Evolutionary conservation across 441 rosid species (phyloP).

Genomic region (Pelargonium exstipulatum): DNA sequence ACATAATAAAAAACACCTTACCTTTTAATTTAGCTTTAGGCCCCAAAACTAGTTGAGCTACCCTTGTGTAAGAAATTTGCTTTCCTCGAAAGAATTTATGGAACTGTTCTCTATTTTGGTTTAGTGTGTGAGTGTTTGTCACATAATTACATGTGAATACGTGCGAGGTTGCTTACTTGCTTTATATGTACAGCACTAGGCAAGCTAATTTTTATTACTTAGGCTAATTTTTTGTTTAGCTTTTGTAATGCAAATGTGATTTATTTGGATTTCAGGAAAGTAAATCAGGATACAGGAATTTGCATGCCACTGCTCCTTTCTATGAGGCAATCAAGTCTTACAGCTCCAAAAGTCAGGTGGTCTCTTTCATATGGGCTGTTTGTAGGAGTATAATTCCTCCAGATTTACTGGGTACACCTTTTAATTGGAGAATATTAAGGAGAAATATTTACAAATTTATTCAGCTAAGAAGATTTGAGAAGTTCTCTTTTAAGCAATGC

Average conservation of each 20-base stretch:
- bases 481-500: conserved; percentile 55
- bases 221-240: background rate
- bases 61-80: background rate
- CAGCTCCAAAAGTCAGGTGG: conserved; percentile 64
- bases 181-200: conserved; percentile 3
- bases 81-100: background rate
- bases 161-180: background rate
- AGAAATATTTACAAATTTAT: conserved; percentile 64
- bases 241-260: conserved; percentile 4
- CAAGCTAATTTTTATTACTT: background rate
- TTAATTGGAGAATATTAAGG: conserved; percentile 59
- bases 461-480: conserved; percentile 62
- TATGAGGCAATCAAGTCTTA: conserved; percentile 35
- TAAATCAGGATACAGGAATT: conserved; percentile 15
- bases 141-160: background rate
- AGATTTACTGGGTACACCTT: conserved; percentile 59
- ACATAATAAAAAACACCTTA: background rate
- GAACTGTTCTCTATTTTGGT: background rate
- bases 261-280: conserved; percentile 31
- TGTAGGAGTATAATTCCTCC: conserved; percentile 68
- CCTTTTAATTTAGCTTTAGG: background rate
- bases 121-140: background rate
- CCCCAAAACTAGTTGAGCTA: background rate
- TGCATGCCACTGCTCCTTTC: conserved; percentile 22
- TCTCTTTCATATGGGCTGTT: conserved; percentile 81